phyloP scores from a whole-genome alignment of 202 grass and related monocot genomes.

The Carex arenaria region DNA sequence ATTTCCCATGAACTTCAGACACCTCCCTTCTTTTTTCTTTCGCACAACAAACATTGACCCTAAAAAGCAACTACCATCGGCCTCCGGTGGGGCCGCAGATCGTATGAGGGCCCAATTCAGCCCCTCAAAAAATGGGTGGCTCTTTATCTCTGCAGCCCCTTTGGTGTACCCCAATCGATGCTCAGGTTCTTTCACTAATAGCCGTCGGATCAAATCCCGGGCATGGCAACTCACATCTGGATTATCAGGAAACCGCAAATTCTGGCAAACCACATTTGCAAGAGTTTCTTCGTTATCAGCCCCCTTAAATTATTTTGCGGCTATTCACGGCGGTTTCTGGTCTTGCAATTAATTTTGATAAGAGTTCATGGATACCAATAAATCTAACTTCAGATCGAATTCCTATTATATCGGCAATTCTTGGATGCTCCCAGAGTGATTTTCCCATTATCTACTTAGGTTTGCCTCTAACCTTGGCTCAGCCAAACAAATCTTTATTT shows the following conservation, averaged over 20 bases:
- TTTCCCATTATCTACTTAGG: too few relatives aligned
- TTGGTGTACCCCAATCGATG: slow-evolving; percentile 51
- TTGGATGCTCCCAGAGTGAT: too few relatives aligned
- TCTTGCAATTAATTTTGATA: too few relatives aligned
- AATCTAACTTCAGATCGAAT: too few relatives aligned
- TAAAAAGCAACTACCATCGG: slow-evolving; percentile 39
- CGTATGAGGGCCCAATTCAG: slow-evolving; percentile 85
- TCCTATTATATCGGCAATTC: too few relatives aligned
- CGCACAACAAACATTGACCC: slow-evolving; percentile 29
- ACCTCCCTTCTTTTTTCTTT: slow-evolving; percentile 86
- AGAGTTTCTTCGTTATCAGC: slow-evolving; percentile 72
- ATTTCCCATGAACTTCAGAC: slow-evolving; percentile 59
- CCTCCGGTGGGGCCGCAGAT: slow-evolving; percentile 58
- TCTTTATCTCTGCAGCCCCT: slow-evolving; percentile 86
- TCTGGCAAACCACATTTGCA: slow-evolving; percentile 68
- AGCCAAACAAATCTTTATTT: too few relatives aligned
- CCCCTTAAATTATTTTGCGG: slow-evolving; percentile 75
- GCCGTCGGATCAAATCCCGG: slow-evolving; percentile 67
- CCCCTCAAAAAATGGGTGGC: slow-evolving; percentile 76
- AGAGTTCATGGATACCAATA: too few relatives aligned
- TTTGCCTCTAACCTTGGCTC: too few relatives aligned
- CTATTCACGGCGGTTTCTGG: too few relatives aligned
- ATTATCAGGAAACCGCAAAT: slow-evolving; percentile 60
- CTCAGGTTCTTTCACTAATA: slow-evolving; percentile 81
- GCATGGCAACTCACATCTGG: slow-evolving; percentile 55